A percentile compares a stretch with the other conserved stretches of the same genome.
Conservation (phyloP, 2,329 filamentous ascomycete species). For the Sarocladium strictum region DNA sequence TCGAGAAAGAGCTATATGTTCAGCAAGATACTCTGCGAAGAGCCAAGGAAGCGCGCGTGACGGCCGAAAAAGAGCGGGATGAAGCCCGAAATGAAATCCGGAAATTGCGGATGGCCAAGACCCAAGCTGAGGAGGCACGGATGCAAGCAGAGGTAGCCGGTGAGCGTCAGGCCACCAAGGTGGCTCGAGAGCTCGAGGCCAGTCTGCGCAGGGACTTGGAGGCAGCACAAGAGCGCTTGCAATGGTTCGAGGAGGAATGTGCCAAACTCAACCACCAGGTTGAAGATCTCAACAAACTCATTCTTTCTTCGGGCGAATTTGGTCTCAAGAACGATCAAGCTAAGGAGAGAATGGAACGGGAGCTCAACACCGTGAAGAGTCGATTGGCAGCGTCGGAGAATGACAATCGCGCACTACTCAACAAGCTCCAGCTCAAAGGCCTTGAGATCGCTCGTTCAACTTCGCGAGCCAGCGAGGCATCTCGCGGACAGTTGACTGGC, state of each 20-base stretch:
- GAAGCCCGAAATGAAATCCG: slow-evolving; percentile 84
- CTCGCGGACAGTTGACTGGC: slow-evolving; percentile 67
- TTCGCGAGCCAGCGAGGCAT: slow-evolving; percentile 78
- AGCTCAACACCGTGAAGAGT: slow-evolving; percentile 85
- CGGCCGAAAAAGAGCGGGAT: slow-evolving; percentile 81
- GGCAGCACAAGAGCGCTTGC: slow-evolving; percentile 67
- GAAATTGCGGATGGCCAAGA: slow-evolving; percentile 73
- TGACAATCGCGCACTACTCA: slow-evolving; percentile 89
- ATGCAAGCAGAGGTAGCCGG: slow-evolving; percentile 74
- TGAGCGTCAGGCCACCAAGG: slow-evolving; percentile 70
- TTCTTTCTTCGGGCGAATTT: slow-evolving; percentile 84
- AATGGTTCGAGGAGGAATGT: slow-evolving; percentile 75
- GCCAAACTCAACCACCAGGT: slow-evolving; percentile 71
- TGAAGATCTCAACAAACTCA: slow-evolving; percentile 78
- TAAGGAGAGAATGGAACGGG: slow-evolving; percentile 87
- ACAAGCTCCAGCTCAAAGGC: slow-evolving; percentile 96
- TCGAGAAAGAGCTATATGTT: slow-evolving; percentile 95
- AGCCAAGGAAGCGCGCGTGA: slow-evolving; percentile 72
- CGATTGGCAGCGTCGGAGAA: slow-evolving; percentile 89
- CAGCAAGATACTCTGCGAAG: slow-evolving; percentile 88
- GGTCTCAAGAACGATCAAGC: slow-evolving; percentile 86
- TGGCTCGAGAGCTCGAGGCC: slow-evolving; percentile 74
- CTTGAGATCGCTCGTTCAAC: slow-evolving; percentile 89
- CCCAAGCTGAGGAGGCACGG: slow-evolving; percentile 79
- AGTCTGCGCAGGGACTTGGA: slow-evolving; percentile 76